phyloP scores from a whole-genome alignment of 148 eudicot species.

The Persicaria tinctoria region DNA sequence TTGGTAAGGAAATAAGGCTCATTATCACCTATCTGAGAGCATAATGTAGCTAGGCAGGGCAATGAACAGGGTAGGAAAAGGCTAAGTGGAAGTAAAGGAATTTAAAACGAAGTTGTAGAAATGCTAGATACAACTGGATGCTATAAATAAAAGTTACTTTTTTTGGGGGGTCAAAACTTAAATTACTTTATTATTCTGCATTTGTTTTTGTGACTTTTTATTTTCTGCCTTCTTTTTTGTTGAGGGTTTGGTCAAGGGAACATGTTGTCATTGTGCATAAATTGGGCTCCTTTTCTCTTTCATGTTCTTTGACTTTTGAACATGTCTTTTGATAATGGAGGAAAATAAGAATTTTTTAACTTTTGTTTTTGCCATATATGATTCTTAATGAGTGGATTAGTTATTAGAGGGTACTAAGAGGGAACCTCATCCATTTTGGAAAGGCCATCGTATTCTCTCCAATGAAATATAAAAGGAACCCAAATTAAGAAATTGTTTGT shows the following conservation, averaged over 20 bases:
- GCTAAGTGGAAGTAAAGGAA: too few species aligned
- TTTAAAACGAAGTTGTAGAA: too few species aligned
- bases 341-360: neutral
- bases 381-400: neutral
- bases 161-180: neutral
- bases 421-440: neutral
- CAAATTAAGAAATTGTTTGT: too few species aligned
- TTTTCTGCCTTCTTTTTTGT: neutral
- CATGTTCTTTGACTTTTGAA: neutral
- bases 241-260: neutral
- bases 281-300: neutral
- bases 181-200: neutral
- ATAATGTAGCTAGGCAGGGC: too few species aligned
- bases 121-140: neutral
- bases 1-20: too few species aligned
- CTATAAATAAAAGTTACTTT: neutral
- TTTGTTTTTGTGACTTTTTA: neutral
- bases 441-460: neutral
- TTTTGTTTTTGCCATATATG: neutral
- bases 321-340: neutral
- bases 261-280: neutral
- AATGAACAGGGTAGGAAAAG: too few species aligned
- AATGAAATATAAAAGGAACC: too few species aligned
- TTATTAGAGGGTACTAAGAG: neutral
- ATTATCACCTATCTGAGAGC: too few species aligned